A percentile compares a stretch with the other conserved stretches of the same genome.
Evolutionary conservation across 345 rosid species (phyloP).

Genomic region (Crucihimalaya himalaica): DNA sequence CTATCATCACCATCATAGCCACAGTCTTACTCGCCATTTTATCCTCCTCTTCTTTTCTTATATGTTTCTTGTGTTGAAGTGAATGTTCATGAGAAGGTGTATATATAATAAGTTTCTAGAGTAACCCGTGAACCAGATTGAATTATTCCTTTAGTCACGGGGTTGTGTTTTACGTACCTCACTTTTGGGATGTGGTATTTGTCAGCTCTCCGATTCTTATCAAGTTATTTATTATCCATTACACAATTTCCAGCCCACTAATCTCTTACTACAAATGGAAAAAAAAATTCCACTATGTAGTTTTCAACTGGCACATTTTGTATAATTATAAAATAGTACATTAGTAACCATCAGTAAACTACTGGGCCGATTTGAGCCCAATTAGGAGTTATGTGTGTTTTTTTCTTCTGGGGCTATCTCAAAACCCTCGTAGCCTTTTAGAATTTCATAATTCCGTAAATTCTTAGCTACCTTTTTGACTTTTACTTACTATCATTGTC

Average conservation of each 20-base stretch:
- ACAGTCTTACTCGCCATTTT: conserved; percentile 25
- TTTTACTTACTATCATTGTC: too few relatives aligned
- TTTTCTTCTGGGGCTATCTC: background rate
- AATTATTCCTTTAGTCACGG: background rate
- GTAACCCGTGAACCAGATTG: conserved; percentile 25
- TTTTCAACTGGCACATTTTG: background rate
- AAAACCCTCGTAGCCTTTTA: too few relatives aligned
- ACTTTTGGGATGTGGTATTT: conserved; percentile 1
- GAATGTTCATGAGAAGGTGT: conserved; percentile 1
- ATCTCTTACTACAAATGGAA: background rate
- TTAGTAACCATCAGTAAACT: too few relatives aligned
- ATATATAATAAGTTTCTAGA: background rate
- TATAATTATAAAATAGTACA: background rate
- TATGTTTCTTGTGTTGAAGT: background rate
- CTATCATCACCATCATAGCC: background rate
- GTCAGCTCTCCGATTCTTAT: background rate
- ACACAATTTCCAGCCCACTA: background rate
- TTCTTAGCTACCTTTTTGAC: too few relatives aligned
- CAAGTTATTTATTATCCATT: background rate
- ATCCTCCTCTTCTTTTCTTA: background rate
- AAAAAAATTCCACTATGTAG: too few relatives aligned
- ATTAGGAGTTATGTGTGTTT: background rate
- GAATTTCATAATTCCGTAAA: too few relatives aligned
- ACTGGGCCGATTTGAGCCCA: background rate
- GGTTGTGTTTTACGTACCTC: background rate